Evolutionary conservation across 129 eudicot genomes (phyloP), one percentile per base, ranked within the genome.

Genomic region (Sambucus nigra): DNA sequence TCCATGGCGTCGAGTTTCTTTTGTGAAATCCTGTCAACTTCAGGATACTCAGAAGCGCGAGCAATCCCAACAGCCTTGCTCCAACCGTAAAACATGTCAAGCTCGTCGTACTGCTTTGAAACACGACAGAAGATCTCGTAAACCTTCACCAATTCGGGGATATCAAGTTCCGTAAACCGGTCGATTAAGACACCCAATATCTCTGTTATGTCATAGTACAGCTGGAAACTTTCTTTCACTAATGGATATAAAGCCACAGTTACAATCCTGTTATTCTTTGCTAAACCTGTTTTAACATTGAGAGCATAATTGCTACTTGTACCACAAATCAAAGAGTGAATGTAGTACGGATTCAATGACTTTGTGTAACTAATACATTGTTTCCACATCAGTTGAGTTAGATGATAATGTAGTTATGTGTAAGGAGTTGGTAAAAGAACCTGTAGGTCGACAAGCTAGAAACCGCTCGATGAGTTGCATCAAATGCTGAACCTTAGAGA

Each of bases 101-200:
- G 87, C 65, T 82, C 99, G 3, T 86, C 91, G 25, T 63, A 92
- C 66, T 82, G 96, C 72, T 80, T 86, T 22, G 87, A 56, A 8
- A 82, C 69, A 0, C 87, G 77, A 17, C 57, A 45, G 50, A 70
- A 86, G 55, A 77, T 80, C 40, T 73, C 84, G 25, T 69, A 65
- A 17, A 82, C 87, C 47, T 70, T 74, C 8, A 65, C 66, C 9
- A 74, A 65, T 0, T 82, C 79, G 17, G 87, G 64, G 24, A 74
- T 18, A 3, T 67, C 77, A 18, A 92, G 82, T 61, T 79, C 81
- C 59, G 75, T 62, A 59, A 86, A 86, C 39, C 76, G 75, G 7
- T 80, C 80, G 2, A 73, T 63, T 2, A 86, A 55, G 46, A 82
- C 46, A 6, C 81, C 70, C 70, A 77, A n/a, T 21, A 75, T 64